Evolutionary conservation across 2,329 filamentous ascomycete genomes (phyloP), one percentile per base, ranked within the genome.

Genomic region (Coniochaeta pulveracea): DNA sequence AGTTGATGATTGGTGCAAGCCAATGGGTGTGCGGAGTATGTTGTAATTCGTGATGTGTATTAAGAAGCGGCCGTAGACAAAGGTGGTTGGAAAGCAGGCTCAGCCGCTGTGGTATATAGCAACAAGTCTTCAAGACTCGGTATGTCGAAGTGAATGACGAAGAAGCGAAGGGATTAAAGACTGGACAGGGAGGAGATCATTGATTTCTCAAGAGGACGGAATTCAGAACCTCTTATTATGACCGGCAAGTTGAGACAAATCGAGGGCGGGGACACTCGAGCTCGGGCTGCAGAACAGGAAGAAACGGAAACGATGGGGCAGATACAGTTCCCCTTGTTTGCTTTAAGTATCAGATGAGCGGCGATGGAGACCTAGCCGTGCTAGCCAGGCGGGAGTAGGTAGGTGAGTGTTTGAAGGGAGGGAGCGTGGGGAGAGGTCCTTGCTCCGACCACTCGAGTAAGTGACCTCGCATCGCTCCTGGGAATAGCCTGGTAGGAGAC

Each of bases 131-230:
- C n/a, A 24, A 19, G 16, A 29, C 26, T 18, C 14, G 6, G 25
- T 31, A 14, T 36, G 12, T 34, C 8, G 41, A 48, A 52, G 48
- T 41, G 51, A 55, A 43, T 37, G 50, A 41, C 37, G 43, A 39
- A 34, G 39, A 50, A 37, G 31, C 35, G 36, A 39, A 37, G 39
- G 34, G 26, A 29, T 46, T 38, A 50, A 53, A 45, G 45, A 50
- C 39, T 45, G 50, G 49, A 51, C 14, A 19, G 23, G 16, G 21
- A 22, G 25, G 28, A 35, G 28, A 12, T 34, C 22, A 32, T 24
- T 19, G 19, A 30, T 23, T 18, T 22, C 36, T 24, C 24, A 8
- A 19, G 22, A 30, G 21, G 21, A 22, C 29, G 32, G 26, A 35
- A 33, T 21, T 25, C 30, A 17, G 21, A 18, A 17, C 22, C 9